Percentiles rank a stretch among this genome's conserved stretches.
These are phyloP conservation scores for Diutina siamensis DNA, from an alignment of 1,139 yeast genomes.

Conservation along the genomic window DNA sequence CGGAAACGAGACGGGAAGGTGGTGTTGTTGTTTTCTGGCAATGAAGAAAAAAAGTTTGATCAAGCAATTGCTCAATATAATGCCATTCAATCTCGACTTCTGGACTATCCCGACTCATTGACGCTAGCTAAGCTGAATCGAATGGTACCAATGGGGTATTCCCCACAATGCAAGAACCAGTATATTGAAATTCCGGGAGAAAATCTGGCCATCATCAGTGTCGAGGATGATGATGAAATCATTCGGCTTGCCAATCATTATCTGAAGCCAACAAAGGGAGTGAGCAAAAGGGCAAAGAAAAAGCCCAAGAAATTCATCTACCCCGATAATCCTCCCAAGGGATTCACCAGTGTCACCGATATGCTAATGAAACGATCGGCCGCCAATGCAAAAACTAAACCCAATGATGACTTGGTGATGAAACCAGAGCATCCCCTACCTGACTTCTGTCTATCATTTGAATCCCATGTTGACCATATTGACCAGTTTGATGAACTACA, in stretches of 20 bases:
- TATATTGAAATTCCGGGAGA: slow-evolving; percentile 61
- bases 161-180: slow-evolving; percentile 46
- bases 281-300: background rate
- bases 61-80: slow-evolving; percentile 80
- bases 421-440: too few relatives aligned
- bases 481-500: background rate
- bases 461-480: too few relatives aligned
- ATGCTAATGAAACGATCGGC: background rate
- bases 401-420: too few relatives aligned
- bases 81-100: slow-evolving; percentile 52
- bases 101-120: slow-evolving; percentile 33
- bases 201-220: slow-evolving; percentile 39
- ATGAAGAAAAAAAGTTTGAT: slow-evolving; percentile 70
- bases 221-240: slow-evolving; percentile 58
- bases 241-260: slow-evolving; percentile 48
- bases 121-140: slow-evolving; percentile 40
- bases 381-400: background rate
- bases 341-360: slow-evolving; percentile 1
- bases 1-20: slow-evolving; percentile 86
- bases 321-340: background rate
- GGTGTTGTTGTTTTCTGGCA: slow-evolving; percentile 62
- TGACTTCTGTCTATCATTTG: too few relatives aligned
- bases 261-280: slow-evolving; percentile 14
- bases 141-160: slow-evolving; percentile 46
- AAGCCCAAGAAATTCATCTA: background rate